phyloP scores from a whole-genome alignment of 306 rosid genomes.

The Fagus sylvatica region DNA sequence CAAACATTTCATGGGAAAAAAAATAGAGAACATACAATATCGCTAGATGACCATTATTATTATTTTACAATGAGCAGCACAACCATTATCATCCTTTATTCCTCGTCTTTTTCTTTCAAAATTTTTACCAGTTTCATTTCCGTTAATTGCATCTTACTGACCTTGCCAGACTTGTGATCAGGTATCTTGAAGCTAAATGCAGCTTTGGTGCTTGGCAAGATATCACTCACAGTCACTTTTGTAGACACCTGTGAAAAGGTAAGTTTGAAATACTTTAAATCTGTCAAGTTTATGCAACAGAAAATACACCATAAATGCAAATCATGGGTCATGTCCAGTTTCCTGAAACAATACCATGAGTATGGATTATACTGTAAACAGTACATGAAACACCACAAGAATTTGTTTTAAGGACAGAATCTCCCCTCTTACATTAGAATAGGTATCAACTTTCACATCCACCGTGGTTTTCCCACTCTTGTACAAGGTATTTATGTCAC shows the following conservation, averaged over 20 bases:
- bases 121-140: background rate
- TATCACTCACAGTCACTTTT: slow-evolving; percentile 65
- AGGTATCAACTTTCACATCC: slow-evolving; percentile 86
- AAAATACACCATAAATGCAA: background rate
- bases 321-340: background rate
- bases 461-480: slow-evolving; percentile 69
- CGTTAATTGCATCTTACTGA: slow-evolving; percentile 31
- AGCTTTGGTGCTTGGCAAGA: slow-evolving; percentile 64
- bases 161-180: slow-evolving; percentile 97
- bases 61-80: background rate
- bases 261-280: slow-evolving; percentile 12
- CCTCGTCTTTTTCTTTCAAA: background rate
- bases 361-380: background rate
- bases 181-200: slow-evolving; percentile 86
- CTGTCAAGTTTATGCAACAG: background rate
- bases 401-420: slow-evolving; percentile 8
- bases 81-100: background rate
- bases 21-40: background rate
- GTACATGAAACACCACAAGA: no score
- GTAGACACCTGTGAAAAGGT: slow-evolving; percentile 61
- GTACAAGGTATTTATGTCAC: slow-evolving; percentile 78
- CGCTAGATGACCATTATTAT: background rate
- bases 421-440: slow-evolving; percentile 66
- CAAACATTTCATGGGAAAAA: slow-evolving; percentile 8
- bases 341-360: no score